Conservation (phyloP, 768 basidiomycete species). For the Lactarius akahatsu region DNA sequence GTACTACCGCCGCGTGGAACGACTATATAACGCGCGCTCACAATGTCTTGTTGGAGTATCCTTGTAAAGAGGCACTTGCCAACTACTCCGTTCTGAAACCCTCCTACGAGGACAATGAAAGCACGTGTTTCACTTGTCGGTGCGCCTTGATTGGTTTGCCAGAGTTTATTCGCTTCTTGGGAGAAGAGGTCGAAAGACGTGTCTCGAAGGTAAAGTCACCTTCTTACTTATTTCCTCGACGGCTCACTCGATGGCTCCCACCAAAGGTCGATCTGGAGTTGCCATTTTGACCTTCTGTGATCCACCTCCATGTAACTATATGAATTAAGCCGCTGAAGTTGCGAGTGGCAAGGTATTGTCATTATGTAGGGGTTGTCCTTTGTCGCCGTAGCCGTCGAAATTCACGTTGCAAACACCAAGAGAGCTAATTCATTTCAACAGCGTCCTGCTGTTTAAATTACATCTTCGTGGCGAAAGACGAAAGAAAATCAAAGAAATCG, state of each 20-base stretch:
- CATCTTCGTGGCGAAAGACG: too few relatives aligned
- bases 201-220: conserved; percentile 2
- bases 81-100: neutral
- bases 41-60: neutral
- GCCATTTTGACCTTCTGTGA: conserved; percentile 3
- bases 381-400: too few relatives aligned
- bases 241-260: neutral
- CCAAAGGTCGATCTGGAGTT: conserved; percentile 1
- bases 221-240: neutral
- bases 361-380: neutral
- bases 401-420: too few relatives aligned
- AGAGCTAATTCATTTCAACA: too few relatives aligned
- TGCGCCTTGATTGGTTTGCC: neutral
- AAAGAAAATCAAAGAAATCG: too few relatives aligned
- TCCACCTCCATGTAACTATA: neutral
- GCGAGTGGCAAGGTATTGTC: neutral
- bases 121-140: neutral
- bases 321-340: neutral
- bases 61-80: neutral
- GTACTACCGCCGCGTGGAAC: neutral
- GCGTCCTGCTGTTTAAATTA: too few relatives aligned
- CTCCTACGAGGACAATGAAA: neutral
- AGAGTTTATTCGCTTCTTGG: conserved; percentile 11
- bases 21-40: neutral
- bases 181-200: conserved; percentile 7